Base-by-base conservation (phyloP, 2,329 filamentous ascomycete species). In the Diaporthe nobilis region DNA sequence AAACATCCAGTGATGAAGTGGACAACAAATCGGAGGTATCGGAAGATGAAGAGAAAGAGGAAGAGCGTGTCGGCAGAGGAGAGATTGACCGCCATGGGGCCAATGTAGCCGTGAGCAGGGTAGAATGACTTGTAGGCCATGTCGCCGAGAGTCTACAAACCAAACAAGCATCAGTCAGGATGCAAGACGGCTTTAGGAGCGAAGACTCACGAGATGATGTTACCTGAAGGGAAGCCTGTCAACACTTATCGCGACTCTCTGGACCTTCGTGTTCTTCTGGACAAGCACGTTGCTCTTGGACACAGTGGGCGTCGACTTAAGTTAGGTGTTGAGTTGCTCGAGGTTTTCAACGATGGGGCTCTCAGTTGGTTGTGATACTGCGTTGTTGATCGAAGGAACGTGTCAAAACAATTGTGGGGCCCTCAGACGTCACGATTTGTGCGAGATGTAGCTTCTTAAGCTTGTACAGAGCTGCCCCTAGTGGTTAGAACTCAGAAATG, bases 11-110 rank as follows among this genome's bases (percentile, higher is more conserved):
- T 76, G 71, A 86, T 37, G 2, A 86, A 70, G 78, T 89, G 85
- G 39, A 87, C 83, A 0, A 88, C 53, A 0, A 89, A 82, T 2
- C 88, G 86, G 0, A 84, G 73, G 76, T 90, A 91, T 0, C 89
- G 82, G 78, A 87, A 86, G 28, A 81, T 3, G 74, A 88, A 86
- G 2, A 87, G 82, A 8, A 82, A 71, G 0, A 81, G 20, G 68
- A 87, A 87, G 20, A 63, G 25, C 22, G 34, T 13, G 37, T 76
- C 71, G 25, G 42, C 39, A 7, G 20, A 7, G 2, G 34, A 37
- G 58, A 55, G 55, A 22, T 9, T 25, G 7, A 28, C 2, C 1
- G 22, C 13, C 49, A 22, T 10, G n/a, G 4, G n/a, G 34, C 5
- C n/a, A 34, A 55, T 1, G 1, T 15, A 13, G 65, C 65, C 65